Percentiles rank a stretch among this genome's conserved stretches.
phyloP scores from a whole-genome alignment of 192 early-diverging fungal species.

The Gamsiella multidivaricata region DNA sequence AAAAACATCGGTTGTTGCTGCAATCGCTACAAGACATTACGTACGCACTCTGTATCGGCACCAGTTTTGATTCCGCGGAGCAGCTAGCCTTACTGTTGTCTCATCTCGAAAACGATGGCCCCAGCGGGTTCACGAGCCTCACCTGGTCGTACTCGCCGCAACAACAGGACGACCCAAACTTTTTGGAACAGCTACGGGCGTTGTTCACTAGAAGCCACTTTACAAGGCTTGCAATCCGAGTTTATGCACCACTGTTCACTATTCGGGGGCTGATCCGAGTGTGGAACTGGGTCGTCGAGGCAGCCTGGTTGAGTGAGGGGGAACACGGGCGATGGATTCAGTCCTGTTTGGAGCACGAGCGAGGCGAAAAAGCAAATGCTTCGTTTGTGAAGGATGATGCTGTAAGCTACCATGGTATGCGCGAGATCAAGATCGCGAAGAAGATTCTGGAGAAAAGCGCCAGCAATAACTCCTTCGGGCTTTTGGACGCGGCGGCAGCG shows the following conservation, averaged over 20 bases:
- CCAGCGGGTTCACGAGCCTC: background rate
- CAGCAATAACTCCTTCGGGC: too few species aligned
- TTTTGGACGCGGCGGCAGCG: background rate
- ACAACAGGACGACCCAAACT: conserved; percentile 3
- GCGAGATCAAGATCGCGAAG: background rate
- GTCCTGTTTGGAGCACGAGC: conserved; percentile 12
- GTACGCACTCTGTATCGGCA: background rate
- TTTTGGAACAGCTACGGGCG: conserved; percentile 2
- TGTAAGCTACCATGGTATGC: background rate
- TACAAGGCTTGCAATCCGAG: conserved; percentile 11
- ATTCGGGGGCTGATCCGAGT: background rate
- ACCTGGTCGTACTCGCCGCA: conserved; percentile 4
- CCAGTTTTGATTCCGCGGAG: conserved; percentile 8
- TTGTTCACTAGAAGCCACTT: background rate
- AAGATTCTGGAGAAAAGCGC: background rate
- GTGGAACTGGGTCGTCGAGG: conserved; percentile 12
- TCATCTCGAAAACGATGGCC: conserved; percentile 9
- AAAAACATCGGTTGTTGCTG: conserved; percentile 8
- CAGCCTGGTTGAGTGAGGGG: conserved; percentile 13
- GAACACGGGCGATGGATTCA: conserved; percentile 32
- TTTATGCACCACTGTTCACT: conserved; percentile 18
- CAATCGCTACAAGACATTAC: conserved; percentile 15
- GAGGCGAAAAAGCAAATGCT: background rate
- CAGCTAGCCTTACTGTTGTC: conserved; percentile 6
- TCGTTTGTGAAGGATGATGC: background rate